Conservation (phyloP, 768 basidiomycete species). For the Fistulinella prunicolor region DNA sequence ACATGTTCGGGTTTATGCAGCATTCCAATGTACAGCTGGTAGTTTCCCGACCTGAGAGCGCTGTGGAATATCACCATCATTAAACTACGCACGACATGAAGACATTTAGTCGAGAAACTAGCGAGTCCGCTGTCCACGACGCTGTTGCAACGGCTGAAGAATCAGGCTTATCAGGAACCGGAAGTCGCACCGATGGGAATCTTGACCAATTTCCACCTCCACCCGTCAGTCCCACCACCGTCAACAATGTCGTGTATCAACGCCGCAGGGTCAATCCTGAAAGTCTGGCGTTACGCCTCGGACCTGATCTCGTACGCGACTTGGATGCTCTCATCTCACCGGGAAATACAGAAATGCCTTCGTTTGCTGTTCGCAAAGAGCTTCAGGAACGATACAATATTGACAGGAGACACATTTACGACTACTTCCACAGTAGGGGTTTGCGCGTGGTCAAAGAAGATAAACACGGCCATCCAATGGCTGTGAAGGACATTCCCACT, state of each 20-base stretch:
- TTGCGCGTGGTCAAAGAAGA: constrained; percentile 65
- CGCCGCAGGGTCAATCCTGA: constrained; percentile 62
- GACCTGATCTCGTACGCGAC: constrained; percentile 64
- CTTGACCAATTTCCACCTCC: background rate
- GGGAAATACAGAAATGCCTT: constrained; percentile 72
- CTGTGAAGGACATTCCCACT: constrained; percentile 18
- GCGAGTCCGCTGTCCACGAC: constrained; percentile 2
- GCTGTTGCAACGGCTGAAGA: background rate
- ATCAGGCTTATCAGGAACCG: constrained; percentile 13
- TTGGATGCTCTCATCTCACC: constrained; percentile 69
- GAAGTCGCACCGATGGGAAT: constrained; percentile 4
- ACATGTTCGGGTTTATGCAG: constrained; percentile 9
- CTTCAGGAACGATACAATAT: constrained; percentile 69
- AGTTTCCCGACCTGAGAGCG: background rate
- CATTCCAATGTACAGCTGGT: constrained; percentile 19
- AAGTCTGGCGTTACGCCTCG: constrained; percentile 62
- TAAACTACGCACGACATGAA: constrained; percentile 12
- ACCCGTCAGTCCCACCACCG: too few relatives aligned
- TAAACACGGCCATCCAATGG: constrained; percentile 50
- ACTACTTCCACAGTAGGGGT: constrained; percentile 69
- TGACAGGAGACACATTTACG: constrained; percentile 73
- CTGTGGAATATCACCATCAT: too few relatives aligned
- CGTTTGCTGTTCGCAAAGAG: constrained; percentile 64
- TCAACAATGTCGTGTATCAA: constrained; percentile 20
- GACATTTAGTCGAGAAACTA: background rate